Percentiles rank a stretch among this genome's conserved stretches.
phyloP scores from a whole-genome alignment of 345 rosid species.

The Murraya paniculata region DNA sequence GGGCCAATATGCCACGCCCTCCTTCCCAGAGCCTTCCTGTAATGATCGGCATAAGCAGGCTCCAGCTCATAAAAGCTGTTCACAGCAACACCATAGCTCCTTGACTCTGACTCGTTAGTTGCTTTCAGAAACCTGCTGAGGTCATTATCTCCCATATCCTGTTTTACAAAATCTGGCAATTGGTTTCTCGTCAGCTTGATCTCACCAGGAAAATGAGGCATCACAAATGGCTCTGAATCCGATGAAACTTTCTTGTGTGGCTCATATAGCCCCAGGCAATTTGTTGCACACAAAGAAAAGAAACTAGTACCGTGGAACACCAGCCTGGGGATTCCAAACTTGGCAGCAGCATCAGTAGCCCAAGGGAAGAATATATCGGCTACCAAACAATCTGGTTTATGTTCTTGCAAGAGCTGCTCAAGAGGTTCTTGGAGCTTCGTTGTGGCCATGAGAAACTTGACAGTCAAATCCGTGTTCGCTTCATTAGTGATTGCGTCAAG shows the following conservation, averaged over 20 bases:
- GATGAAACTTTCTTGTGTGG: slow-evolving; percentile 26
- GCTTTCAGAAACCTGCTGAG: neutral
- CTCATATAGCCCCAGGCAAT: slow-evolving; percentile 16
- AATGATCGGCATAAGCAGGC: slow-evolving; percentile 35
- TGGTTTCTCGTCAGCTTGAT: slow-evolving; percentile 29
- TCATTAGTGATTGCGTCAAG: slow-evolving; percentile 15
- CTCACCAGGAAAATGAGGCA: slow-evolving; percentile 33
- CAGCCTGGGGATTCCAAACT: slow-evolving; percentile 33
- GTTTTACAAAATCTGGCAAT: neutral
- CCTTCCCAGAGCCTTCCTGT: slow-evolving; percentile 31
- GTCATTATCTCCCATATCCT: neutral
- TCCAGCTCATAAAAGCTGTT: slow-evolving; percentile 54
- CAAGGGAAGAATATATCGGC: slow-evolving; percentile 35
- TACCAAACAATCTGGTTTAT: slow-evolving; percentile 34
- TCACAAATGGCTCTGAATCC: slow-evolving; percentile 24
- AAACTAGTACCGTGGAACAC: slow-evolving; percentile 34
- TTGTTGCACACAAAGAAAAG: slow-evolving; percentile 23
- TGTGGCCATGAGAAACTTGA: slow-evolving; percentile 26
- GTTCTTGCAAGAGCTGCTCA: slow-evolving; percentile 9
- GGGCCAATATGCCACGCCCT: slow-evolving; percentile 52
- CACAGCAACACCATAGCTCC: slow-evolving; percentile 32
- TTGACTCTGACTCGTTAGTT: slow-evolving; percentile 19
- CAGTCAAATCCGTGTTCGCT: neutral
- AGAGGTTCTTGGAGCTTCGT: slow-evolving; percentile 25
- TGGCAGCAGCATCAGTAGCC: slow-evolving; percentile 35